Evolutionary conservation across 108 stramenopile species (phyloP), one percentile per base, ranked within the genome.

Genomic region (Mediolabrus comicus): DNA sequence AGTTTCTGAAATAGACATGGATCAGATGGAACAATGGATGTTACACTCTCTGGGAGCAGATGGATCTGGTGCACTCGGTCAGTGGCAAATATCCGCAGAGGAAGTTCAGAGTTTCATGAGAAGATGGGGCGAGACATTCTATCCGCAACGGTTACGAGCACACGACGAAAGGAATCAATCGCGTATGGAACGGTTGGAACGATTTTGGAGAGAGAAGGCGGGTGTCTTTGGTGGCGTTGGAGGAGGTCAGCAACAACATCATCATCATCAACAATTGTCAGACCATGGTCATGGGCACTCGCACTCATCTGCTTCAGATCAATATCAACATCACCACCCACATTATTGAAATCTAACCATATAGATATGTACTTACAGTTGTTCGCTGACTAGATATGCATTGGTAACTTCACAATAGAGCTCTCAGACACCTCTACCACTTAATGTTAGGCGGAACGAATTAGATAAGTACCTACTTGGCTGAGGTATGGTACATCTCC

Each of bases 11-110:
- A 13, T 46, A 16, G 67, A 69, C 16, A 14, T 76, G 63, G 35
- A 69, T 29, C 59, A 63, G 31, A 76, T 76, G 75, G 75, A 76
- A 29, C 38, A 76, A 19, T 76, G 68, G 67, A 76, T 76, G 75
- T 27, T 76, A 17, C 35, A 69, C 38, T 28, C 75, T 4, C 56
- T 76, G 1, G 52, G 65, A 24, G 46, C 46, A 22, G 56, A 62
- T 41, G 53, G 41, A n/a, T 41, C 27, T 35, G 52, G 57, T 34
- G 52, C 16, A 41, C 38, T 49, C 7, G 36, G 30, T 31, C 56
- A 76, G 32, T 60, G 53, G 66, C 67, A 76, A 52, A 59, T 68
- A 49, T 58, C 74, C 17, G 53, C 27, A 1, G 67, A 76, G 27
- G 68, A 65, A 17, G 64, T 76, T 14, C 41, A 62, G 27, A 24